Evolutionary conservation across 306 rosid genomes (phyloP).

Genomic region (Rosa rugosa): DNA sequence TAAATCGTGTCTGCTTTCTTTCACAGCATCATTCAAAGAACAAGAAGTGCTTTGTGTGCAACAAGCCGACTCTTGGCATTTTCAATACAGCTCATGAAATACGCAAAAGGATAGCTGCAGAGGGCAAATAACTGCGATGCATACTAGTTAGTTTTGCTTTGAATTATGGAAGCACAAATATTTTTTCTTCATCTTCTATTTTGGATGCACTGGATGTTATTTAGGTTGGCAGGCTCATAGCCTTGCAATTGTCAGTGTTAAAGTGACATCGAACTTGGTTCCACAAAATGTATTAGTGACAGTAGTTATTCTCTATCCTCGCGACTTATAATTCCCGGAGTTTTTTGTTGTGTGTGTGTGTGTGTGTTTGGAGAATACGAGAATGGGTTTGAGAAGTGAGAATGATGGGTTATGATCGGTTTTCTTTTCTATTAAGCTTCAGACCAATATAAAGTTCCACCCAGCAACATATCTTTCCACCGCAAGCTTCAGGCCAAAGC

Average conservation of each 20-base stretch:
- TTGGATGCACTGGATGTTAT: constrained; percentile 20
- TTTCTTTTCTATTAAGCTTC: too few relatives aligned
- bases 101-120: constrained; percentile 56
- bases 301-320: background rate
- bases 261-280: background rate
- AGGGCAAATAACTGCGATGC: constrained; percentile 33
- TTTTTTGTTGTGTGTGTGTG: too few relatives aligned
- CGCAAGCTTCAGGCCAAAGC: too few relatives aligned
- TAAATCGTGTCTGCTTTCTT: constrained; percentile 2
- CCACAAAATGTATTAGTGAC: background rate
- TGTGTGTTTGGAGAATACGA: too few relatives aligned
- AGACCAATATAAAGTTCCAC: too few relatives aligned
- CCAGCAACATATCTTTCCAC: too few relatives aligned
- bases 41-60: constrained; percentile 89
- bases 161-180: background rate
- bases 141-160: background rate
- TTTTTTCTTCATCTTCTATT: too few relatives aligned
- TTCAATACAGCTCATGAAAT: constrained; percentile 54
- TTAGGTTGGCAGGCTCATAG: constrained; percentile 29
- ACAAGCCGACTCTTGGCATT: constrained; percentile 81
- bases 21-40: constrained; percentile 81
- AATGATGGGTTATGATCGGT: too few relatives aligned
- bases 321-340: background rate
- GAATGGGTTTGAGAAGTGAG: too few relatives aligned
- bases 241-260: constrained; percentile 17